Conservation (phyloP, 2,329 filamentous ascomycete species). For the Intubia oerlemansii region DNA sequence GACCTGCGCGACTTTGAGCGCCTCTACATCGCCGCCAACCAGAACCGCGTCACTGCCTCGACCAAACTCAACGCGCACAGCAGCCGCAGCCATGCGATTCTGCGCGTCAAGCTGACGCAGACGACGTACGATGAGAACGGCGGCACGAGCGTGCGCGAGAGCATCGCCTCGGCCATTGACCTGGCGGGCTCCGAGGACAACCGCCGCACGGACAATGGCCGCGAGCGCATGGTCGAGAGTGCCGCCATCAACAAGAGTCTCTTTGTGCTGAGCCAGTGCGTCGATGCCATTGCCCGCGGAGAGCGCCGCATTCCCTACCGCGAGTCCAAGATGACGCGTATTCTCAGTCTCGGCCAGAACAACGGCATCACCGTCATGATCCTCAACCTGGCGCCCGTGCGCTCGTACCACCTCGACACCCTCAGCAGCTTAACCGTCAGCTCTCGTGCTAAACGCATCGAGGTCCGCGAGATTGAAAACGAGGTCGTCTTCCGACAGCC, state of each 20-base stretch:
- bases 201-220: slow-evolving; percentile 78
- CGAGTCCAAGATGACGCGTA: slow-evolving; percentile 94
- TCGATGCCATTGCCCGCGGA: slow-evolving; percentile 69
- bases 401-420: slow-evolving; percentile 83
- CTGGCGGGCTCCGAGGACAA: slow-evolving; percentile 93
- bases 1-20: slow-evolving; percentile 79
- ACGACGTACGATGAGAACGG: slow-evolving; percentile 26
- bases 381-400: slow-evolving; percentile 75
- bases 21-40: slow-evolving; percentile 80
- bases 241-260: slow-evolving; percentile 95
- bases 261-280: slow-evolving; percentile 85
- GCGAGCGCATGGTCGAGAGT: slow-evolving; percentile 81
- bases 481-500: slow-evolving; percentile 74
- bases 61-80: slow-evolving; percentile 89
- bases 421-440: slow-evolving; percentile 88
- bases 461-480: slow-evolving; percentile 88
- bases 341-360: slow-evolving; percentile 80
- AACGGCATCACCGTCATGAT: slow-evolving; percentile 95
- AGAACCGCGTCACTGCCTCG: slow-evolving; percentile 69
- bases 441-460: slow-evolving; percentile 87
- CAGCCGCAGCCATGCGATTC: slow-evolving; percentile 72
- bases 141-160: slow-evolving; percentile 41
- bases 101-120: slow-evolving; percentile 75
- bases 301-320: slow-evolving; percentile 72
- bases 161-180: slow-evolving; percentile 83